A percentile compares a stretch with the other conserved stretches of the same genome.
phyloP scores from a whole-genome alignment of 371 early-diverging fungal species.

The Rhizopus sp. region DNA sequence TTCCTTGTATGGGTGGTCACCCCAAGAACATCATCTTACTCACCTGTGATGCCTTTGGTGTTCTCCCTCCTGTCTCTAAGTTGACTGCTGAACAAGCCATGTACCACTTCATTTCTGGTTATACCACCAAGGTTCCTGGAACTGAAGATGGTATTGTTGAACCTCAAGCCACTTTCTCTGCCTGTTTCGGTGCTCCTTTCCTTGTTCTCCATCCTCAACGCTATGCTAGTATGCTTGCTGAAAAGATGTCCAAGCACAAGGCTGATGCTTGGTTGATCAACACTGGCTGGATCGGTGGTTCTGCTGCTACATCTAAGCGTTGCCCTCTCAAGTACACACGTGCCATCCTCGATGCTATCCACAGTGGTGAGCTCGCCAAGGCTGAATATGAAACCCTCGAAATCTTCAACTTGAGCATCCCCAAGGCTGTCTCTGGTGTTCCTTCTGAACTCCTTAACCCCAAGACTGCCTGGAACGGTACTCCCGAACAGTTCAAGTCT shows the following conservation, averaged over 20 bases:
- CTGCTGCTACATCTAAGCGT: slow-evolving; percentile 89
- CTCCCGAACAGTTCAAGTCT: slow-evolving; percentile 59
- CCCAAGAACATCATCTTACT: slow-evolving; percentile 96
- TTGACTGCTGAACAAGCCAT: slow-evolving; percentile 91
- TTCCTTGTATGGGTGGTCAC: slow-evolving; percentile 93
- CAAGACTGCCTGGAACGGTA: slow-evolving; percentile 81
- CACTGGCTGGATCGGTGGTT: slow-evolving; percentile 98
- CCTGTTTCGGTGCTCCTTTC: slow-evolving; percentile 97
- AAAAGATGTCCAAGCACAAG: slow-evolving; percentile 89
- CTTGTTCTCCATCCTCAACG: slow-evolving; percentile 95
- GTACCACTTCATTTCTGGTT: slow-evolving; percentile 97
- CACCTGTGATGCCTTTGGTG: slow-evolving; percentile 98
- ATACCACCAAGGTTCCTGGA: slow-evolving; percentile 94
- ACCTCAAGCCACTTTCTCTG: slow-evolving; percentile 91
- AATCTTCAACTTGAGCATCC: slow-evolving; percentile 87
- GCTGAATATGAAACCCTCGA: slow-evolving; percentile 82
- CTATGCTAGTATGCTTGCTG: slow-evolving; percentile 96
- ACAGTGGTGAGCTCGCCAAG: slow-evolving; percentile 85
- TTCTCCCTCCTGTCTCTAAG: slow-evolving; percentile 94
- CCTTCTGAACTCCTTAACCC: slow-evolving; percentile 91
- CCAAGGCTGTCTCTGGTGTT: slow-evolving; percentile 74
- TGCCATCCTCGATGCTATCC: slow-evolving; percentile 96
- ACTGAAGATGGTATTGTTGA: slow-evolving; percentile 97
- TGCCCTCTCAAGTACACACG: slow-evolving; percentile 96
- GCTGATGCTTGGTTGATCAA: slow-evolving; percentile 96